Percentiles rank a stretch among this genome's conserved stretches.
Evolutionary conservation across 805 yeast species (phyloP).

Genomic region (Pichia cephalocereana): DNA sequence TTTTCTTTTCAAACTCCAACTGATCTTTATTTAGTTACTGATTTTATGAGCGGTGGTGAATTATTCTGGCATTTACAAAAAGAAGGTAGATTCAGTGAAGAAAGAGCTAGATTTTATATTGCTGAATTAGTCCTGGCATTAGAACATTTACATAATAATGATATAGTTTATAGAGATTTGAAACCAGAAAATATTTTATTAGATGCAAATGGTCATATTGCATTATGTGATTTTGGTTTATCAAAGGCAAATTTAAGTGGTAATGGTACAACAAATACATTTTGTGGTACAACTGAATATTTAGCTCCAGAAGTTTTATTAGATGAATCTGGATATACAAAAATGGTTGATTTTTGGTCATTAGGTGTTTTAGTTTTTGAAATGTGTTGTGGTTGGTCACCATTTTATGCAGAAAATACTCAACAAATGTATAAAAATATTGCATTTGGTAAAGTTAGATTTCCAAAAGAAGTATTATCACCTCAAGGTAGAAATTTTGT

Average conservation of each 20-base stretch:
- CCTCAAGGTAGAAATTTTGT: slow-evolving; percentile 93
- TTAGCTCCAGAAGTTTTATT: slow-evolving; percentile 93
- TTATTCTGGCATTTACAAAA: slow-evolving; percentile 69
- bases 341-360: slow-evolving; percentile 99
- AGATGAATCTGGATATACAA: slow-evolving; percentile 94
- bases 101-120: slow-evolving; percentile 91
- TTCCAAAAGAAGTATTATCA: slow-evolving; percentile 91
- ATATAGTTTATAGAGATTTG: slow-evolving; percentile 91
- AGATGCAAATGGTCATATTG: slow-evolving; percentile 96
- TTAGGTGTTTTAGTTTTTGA: slow-evolving; percentile 93
- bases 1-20: slow-evolving; percentile 94
- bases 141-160: slow-evolving; percentile 92
- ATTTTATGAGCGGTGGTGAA: slow-evolving; percentile 98
- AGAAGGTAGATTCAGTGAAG: slow-evolving; percentile 90
- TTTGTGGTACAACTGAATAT: slow-evolving; percentile 98
- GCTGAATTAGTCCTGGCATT: slow-evolving; percentile 91
- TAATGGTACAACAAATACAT: slow-evolving; percentile 89
- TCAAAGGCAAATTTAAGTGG: slow-evolving; percentile 85
- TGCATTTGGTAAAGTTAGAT: slow-evolving; percentile 96
- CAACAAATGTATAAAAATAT: slow-evolving; percentile 99
- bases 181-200: slow-evolving; percentile 93
- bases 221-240: slow-evolving; percentile 93
- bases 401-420: slow-evolving; percentile 94
- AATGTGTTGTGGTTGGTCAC: slow-evolving; percentile 99
- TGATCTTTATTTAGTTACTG: slow-evolving; percentile 89